Evolutionary conservation across 1,284 basidiomycete species (phyloP).

Genomic region (Cryptococcus amylolentus): DNA sequence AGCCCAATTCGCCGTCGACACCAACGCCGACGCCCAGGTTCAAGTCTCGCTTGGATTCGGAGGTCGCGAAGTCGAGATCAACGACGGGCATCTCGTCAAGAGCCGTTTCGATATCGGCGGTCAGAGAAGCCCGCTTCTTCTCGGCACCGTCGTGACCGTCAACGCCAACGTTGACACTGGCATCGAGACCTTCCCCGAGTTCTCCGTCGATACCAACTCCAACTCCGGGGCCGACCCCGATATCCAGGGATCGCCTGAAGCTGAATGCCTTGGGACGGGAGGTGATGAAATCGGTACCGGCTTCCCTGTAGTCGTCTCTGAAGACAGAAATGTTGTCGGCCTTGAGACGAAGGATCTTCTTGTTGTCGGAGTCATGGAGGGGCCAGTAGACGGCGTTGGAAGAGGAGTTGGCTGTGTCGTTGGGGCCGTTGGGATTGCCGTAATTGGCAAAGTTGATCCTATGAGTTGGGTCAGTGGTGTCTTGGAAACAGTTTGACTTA

Average conservation of each 20-base stretch:
- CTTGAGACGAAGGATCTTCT: slow-evolving; percentile 32
- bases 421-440: slow-evolving; percentile 35
- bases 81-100: too few species aligned
- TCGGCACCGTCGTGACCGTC: too few species aligned
- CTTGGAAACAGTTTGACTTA: not conserved
- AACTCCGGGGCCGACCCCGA: too few species aligned
- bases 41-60: too few species aligned
- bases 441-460: slow-evolving; percentile 47
- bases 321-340: slow-evolving; percentile 31
- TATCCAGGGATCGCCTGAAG: slow-evolving; percentile 3
- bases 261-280: slow-evolving; percentile 24
- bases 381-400: slow-evolving; percentile 34
- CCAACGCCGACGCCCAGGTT: too few species aligned
- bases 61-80: too few species aligned
- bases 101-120: too few species aligned
- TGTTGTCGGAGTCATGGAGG: slow-evolving; percentile 18
- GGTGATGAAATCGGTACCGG: slow-evolving; percentile 37
- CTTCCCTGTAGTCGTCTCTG: slow-evolving; percentile 36
- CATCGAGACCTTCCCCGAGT: too few species aligned
- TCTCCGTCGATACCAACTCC: too few species aligned
- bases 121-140: too few species aligned
- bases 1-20: too few species aligned
- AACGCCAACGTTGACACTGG: too few species aligned
- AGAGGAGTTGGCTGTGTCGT: not conserved
- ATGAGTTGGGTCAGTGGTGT: not conserved